Base-by-base conservation (phyloP, 176 grass and related monocot genomes). In the Neostapfia colusana region DNA sequence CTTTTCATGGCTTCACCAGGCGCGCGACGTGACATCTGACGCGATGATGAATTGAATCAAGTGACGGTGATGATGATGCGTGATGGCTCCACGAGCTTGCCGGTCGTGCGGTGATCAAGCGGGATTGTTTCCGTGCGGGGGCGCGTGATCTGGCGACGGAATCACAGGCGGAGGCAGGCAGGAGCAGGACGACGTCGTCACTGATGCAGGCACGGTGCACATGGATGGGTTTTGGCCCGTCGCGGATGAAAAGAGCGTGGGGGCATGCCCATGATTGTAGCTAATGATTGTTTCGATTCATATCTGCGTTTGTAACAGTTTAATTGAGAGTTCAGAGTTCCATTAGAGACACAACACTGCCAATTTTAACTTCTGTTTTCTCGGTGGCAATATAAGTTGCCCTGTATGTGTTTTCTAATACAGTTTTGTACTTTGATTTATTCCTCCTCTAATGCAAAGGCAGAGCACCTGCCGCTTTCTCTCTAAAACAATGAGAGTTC, bases 271-370 rank as follows among this genome's bases (percentile, higher is more conserved):
- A 50, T 77, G 23, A 71, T 46, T 61, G 20, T 12, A 11, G 49
- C 26, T 63, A 76, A 83, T 76, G 60, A 76, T 56, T 76, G 63
- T n/a, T n/a, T n/a, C n/a, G 7, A n/a, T 50, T 66, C 54, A 13
- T 68, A 66, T 65, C 10, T 74, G 53, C 26, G 38, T 40, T n/a
- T n/a, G n/a, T n/a, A n/a, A n/a, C n/a, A n/a, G n/a, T n/a, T n/a
- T n/a, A n/a, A n/a, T n/a, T n/a, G n/a, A n/a, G n/a, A n/a, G n/a
- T n/a, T n/a, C n/a, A n/a, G n/a, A n/a, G n/a, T n/a, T n/a, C n/a
- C n/a, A n/a, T n/a, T n/a, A n/a, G n/a, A n/a, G n/a, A n/a, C n/a
- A n/a, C n/a, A n/a, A n/a, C n/a, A n/a, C n/a, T n/a, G n/a, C n/a
- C n/a, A n/a, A n/a, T n/a, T n/a, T n/a, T n/a, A n/a, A n/a, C n/a